Conservation (phyloP, 257 asterid species). For the Plantago ovata region DNA sequence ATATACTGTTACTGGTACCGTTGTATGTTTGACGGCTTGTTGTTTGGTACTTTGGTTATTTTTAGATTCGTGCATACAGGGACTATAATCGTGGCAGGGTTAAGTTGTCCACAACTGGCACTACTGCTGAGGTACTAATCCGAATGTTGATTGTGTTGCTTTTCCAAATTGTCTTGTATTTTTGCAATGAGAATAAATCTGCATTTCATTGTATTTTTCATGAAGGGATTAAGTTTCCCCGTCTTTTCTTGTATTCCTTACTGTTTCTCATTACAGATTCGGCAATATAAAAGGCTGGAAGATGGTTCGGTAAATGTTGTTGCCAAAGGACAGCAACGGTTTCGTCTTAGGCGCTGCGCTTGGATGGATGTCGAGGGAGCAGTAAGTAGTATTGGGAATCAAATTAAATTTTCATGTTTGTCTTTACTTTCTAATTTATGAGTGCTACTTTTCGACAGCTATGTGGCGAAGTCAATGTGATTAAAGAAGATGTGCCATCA, state of each 20-base stretch:
- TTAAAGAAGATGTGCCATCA: conserved; percentile 81
- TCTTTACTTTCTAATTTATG: conserved; percentile 10
- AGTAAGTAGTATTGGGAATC: conserved; percentile 43
- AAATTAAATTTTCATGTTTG: conserved; percentile 11
- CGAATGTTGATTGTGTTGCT: conserved; percentile 8
- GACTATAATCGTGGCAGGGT: conserved; percentile 47
- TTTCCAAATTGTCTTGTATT: conserved; percentile 9
- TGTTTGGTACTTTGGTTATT: conserved; percentile 12
- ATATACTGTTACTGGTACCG: neutral
- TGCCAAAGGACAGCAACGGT: conserved; percentile 93
- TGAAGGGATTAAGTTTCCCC: conserved; percentile 14
- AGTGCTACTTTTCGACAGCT: conserved; percentile 41
- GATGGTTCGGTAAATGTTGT: conserved; percentile 93
- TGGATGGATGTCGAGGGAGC: conserved; percentile 82
- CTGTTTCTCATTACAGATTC: conserved; percentile 50
- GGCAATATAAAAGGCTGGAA: conserved; percentile 80
- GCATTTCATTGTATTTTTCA: conserved; percentile 2
- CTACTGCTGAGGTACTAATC: conserved; percentile 85
- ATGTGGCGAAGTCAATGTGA: conserved; percentile 77
- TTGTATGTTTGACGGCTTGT: conserved; percentile 21
- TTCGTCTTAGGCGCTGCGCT: conserved; percentile 67
- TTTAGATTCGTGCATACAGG: conserved; percentile 70
- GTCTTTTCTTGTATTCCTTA: conserved; percentile 7
- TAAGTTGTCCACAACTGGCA: conserved; percentile 67
- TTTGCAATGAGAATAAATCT: neutral